Conservation (phyloP, 2,329 filamentous ascomycete species). For the Fusarium buxicola region DNA sequence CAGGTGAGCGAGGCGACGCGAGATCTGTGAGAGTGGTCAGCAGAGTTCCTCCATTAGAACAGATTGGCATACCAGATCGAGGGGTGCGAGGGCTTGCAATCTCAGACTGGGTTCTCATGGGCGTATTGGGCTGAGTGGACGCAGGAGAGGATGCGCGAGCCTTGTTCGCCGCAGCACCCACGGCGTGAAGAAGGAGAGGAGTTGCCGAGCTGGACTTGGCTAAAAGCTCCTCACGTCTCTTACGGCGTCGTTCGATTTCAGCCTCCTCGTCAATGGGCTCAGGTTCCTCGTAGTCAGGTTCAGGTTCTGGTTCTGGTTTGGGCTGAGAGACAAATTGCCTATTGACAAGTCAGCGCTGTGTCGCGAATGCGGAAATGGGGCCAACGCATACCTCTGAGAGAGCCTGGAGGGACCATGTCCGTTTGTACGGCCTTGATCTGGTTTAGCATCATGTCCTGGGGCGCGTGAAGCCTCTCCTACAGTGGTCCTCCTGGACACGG, state of each 20-base stretch:
- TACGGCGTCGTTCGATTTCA: conserved; percentile 86
- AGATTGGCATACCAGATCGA: conserved; percentile 57
- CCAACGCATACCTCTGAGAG: conserved; percentile 34
- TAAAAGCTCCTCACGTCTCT: conserved; percentile 84
- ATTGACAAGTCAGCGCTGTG: conserved; percentile 19
- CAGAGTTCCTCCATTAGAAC: not conserved
- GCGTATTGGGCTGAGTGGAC: conserved; percentile 59
- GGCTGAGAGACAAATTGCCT: conserved; percentile 35
- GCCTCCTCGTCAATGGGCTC: conserved; percentile 82
- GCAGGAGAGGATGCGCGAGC: conserved; percentile 65
- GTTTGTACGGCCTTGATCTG: conserved; percentile 62
- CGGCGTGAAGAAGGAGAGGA: conserved; percentile 79
- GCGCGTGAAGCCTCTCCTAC: conserved; percentile 68
- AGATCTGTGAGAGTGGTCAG: conserved; percentile 49
- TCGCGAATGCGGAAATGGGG: not conserved
- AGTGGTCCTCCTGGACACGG: conserved; percentile 73
- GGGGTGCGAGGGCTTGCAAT: conserved; percentile 60
- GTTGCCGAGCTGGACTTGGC: conserved; percentile 83
- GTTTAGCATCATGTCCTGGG: conserved; percentile 75
- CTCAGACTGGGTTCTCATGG: conserved; percentile 47
- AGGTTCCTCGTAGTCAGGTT: conserved; percentile 60
- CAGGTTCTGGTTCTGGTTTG: conserved; percentile 42
- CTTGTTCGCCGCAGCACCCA: conserved; percentile 70
- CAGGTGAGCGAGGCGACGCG: conserved; percentile 57
- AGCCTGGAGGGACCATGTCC: conserved; percentile 33